Evolutionary conservation across 805 yeast species (phyloP).

Genomic region (Saccharomycopsis javanensis): DNA sequence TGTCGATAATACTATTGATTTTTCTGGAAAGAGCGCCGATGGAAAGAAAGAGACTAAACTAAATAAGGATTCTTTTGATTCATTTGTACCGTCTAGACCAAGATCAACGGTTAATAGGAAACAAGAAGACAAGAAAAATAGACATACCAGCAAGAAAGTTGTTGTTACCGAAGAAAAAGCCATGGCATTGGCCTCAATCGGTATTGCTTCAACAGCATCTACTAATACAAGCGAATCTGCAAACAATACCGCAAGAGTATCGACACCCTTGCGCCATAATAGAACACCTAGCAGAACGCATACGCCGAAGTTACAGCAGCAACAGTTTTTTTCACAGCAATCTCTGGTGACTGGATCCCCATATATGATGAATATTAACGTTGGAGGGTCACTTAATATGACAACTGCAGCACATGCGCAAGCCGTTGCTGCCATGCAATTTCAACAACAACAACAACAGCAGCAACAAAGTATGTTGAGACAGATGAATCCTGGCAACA

Average conservation of each 20-base stretch:
- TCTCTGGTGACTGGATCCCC: background rate
- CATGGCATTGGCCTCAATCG: slow-evolving; percentile 18
- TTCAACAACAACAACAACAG: slow-evolving; percentile 5
- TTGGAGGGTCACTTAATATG: background rate
- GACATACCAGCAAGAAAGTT: background rate
- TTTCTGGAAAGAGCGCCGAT: background rate
- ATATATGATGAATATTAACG: background rate
- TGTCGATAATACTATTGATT: too few relatives aligned
- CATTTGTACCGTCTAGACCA: background rate
- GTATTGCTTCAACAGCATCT: slow-evolving; percentile 7
- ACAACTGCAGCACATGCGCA: background rate
- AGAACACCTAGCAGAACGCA: background rate
- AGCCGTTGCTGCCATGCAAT: background rate
- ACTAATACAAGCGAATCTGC: background rate
- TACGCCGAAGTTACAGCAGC: background rate
- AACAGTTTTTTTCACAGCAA: background rate
- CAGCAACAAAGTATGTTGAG: slow-evolving; percentile 1
- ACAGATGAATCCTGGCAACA: background rate
- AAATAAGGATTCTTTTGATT: background rate
- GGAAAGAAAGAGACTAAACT: background rate
- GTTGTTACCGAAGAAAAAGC: slow-evolving; percentile 15
- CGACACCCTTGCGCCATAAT: background rate
- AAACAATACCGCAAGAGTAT: background rate
- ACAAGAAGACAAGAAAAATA: slow-evolving; percentile 19
- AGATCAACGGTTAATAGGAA: slow-evolving; percentile 21